Evolutionary conservation across 306 rosid genomes (phyloP).

Genomic region (Lithocarpus polystachyus): DNA sequence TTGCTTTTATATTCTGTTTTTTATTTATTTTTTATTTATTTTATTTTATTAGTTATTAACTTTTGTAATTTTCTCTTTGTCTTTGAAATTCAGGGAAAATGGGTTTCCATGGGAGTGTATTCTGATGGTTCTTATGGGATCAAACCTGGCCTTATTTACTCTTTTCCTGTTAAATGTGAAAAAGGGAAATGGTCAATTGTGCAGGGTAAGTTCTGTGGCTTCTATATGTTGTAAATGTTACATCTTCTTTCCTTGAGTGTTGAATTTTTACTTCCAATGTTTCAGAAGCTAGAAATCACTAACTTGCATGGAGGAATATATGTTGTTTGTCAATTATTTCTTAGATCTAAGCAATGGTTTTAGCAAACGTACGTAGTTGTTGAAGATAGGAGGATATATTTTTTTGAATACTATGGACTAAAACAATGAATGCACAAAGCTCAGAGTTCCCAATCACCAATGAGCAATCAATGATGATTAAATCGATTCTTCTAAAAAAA

Average conservation of each 20-base stretch:
- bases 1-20: not conserved
- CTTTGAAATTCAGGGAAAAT: conserved; percentile 46
- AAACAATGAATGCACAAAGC: no score
- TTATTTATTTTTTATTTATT: no score
- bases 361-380: not conserved
- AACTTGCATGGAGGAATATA: not conserved
- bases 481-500: no score
- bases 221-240: not conserved
- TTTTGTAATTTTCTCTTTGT: not conserved
- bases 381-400: no score
- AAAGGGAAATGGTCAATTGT: conserved; percentile 91
- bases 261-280: not conserved
- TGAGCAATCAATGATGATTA: no score
- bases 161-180: conserved; percentile 88
- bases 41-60: no score
- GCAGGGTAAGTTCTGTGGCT: conserved; percentile 41
- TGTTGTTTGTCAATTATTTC: not conserved
- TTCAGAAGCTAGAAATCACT: not conserved
- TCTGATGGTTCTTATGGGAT: conserved; percentile 90
- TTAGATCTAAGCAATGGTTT: not conserved
- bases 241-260: not conserved
- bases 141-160: no score
- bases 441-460: no score
- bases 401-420: no score
- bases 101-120: conserved; percentile 96